Evolutionary conservation across 805 yeast genomes (phyloP).

Genomic region (Monosporozyma aquatica): DNA sequence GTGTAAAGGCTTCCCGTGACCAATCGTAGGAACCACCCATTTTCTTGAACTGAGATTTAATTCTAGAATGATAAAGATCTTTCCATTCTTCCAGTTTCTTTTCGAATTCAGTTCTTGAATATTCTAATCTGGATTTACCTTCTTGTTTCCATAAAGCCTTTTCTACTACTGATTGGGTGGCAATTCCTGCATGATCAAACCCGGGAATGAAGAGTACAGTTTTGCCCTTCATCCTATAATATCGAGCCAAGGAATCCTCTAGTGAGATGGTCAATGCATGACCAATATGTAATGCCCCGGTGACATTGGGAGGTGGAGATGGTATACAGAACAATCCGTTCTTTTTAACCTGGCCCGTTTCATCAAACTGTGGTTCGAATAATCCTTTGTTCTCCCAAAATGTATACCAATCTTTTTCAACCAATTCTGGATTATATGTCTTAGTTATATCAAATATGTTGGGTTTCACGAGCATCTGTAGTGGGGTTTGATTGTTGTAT

Average conservation of each 20-base stretch:
- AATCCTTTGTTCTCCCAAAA: constrained; percentile 89
- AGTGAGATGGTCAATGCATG: constrained; percentile 91
- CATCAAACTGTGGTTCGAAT: constrained; percentile 74
- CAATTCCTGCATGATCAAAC: constrained; percentile 97
- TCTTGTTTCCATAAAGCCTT: constrained; percentile 82
- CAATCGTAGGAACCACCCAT: constrained; percentile 97
- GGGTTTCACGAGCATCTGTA: neutral
- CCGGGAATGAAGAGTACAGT: constrained; percentile 91
- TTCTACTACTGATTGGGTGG: constrained; percentile 96
- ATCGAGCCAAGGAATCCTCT: constrained; percentile 86
- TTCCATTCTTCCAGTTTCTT: constrained; percentile 96
- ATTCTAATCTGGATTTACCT: constrained; percentile 82
- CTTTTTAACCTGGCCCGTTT: constrained; percentile 61
- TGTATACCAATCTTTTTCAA: constrained; percentile 90
- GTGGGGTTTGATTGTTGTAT: too few species aligned
- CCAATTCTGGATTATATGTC: constrained; percentile 80
- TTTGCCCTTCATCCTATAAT: constrained; percentile 92
- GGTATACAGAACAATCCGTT: constrained; percentile 84
- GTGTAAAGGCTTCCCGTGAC: constrained; percentile 86
- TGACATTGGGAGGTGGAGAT: constrained; percentile 96
- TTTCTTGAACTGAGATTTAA: constrained; percentile 70
- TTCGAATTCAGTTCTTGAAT: constrained; percentile 81
- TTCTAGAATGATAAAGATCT: constrained; percentile 75
- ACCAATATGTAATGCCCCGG: constrained; percentile 97
- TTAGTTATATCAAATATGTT: neutral